Evolutionary conservation across 1,139 yeast genomes (phyloP), one percentile per base, ranked within the genome.

Genomic region (Yamadazyma diospyri): DNA sequence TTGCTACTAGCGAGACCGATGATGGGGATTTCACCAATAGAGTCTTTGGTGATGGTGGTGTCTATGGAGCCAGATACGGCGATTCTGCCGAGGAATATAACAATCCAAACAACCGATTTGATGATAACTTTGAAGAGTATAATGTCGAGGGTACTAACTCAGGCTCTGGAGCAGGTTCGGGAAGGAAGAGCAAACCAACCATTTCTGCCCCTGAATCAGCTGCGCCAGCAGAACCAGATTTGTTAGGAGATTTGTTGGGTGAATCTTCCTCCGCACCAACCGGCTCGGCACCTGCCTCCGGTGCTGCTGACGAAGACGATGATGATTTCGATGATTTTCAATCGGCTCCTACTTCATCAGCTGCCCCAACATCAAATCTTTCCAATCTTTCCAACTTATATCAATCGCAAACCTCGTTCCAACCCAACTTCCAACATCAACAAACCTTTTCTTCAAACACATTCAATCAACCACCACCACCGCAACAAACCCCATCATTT

Each of bases 251-350:
- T 49, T 65, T 81, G 41, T 67, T 81, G 42, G 69, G 79, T 41
- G 38, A 48, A 23, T 9, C 17, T 9, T 39, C 49, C 21, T 29
- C 49, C 11, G 10, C 10, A 8, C n/a, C 18, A 19, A 10, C 24
- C 16, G 39, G 57, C 9, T 41, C 61, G 8, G 41, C 46, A 12
- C 44, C 48, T 16, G 42, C 50, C 17, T 41, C 48, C 8, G 17
- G 12, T 10, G 21, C 18, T n/a, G 20, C 4, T 13, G 43, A 49
- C 2, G 78, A 67, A 14, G 84, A 78, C 26, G 94, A 83, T 44
- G 97, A 88, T 47, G 97, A 89, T 26, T 89, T 89, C 59, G 95
- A 86, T 45, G 97, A 92, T 47, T 89, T 89, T 72, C 97, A 89
- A 59, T 78, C 85, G 34, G 95, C 96, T 4, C 74, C 50, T 16